Evolutionary conservation across 2,329 filamentous ascomycete genomes (phyloP).

Genomic region (Trichoderma sp.): DNA sequence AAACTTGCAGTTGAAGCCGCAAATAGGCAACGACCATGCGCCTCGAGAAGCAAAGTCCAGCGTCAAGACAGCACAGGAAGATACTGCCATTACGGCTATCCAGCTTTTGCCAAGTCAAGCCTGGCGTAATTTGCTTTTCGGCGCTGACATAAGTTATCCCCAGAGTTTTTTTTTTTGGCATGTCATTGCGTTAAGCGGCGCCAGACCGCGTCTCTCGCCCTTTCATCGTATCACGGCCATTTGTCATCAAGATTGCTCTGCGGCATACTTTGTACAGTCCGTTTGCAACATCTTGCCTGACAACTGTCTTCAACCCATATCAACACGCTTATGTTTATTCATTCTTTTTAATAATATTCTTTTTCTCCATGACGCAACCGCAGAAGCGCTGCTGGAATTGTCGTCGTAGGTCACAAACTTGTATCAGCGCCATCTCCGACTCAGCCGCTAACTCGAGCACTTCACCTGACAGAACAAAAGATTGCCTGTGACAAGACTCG

Average conservation of each 20-base stretch:
- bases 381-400: constrained; percentile 23
- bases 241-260: neutral
- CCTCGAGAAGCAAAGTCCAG: neutral
- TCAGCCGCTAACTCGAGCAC: neutral
- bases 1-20: neutral
- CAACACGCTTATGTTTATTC: neutral
- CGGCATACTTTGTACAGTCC: neutral
- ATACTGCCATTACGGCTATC: too few relatives aligned
- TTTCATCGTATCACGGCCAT: neutral
- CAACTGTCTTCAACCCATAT: neutral
- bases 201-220: neutral
- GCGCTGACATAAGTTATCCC: neutral
- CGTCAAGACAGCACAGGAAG: neutral
- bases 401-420: constrained; percentile 1
- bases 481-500: constrained; percentile 19
- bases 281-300: neutral
- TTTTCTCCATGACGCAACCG: constrained; percentile 9
- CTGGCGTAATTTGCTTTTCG: neutral
- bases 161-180: neutral
- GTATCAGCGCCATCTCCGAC: neutral
- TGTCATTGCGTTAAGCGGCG: neutral
- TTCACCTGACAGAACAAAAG: constrained; percentile 14
- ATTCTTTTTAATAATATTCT: neutral
- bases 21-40: neutral
- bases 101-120: neutral